Base-by-base conservation (phyloP, 1,284 basidiomycete species). In the Boletellus deceptivus region DNA sequence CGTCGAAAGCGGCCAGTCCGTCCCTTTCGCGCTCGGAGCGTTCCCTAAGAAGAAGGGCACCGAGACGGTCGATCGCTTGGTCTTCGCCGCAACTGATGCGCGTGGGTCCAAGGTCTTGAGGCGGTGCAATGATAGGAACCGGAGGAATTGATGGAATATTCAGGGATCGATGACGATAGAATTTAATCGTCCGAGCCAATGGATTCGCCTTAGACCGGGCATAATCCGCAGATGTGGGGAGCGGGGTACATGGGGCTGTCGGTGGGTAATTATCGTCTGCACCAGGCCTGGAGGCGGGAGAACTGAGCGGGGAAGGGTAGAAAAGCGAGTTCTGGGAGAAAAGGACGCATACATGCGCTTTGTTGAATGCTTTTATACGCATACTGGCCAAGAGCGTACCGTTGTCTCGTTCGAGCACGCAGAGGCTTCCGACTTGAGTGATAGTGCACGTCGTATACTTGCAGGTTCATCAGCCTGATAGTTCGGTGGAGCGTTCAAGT, bases 61-160 rank as follows among this genome's bases (percentile, higher is more conserved):
- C 51, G 11, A 84, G 61, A 1, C 81, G 67, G 2, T 62, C 55
- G 45, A 77, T 74, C 1, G 80, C 78, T 8, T 64, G 52, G 27
- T 72, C 72, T 47, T 78, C 76, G 1, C 49, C 43, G 11, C 67
- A 73, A 16, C 70, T 55, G 2, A 76, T 70, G 0, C 70, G 2
- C 0, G 43, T 38, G 13, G 22, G 71, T 58, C 3, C 65, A 59
- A 51, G 69, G 55, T 55, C 56, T 2, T 57, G 39, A 0, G 82
- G 78, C 3, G 80, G 82, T 0, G 79, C 79, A n/a, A 83, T 75
- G 50, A 80, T 71, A 0, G 82, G 79, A 0, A 82, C 71, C 0
- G 57, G 43, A 3, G 49, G 47, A 1, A 42, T 8, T 0, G 57
- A 42, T 3, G 49, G 47, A 1, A 42, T 8, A 2, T 37, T 36